Conservation (phyloP, 257 asterid genomes). For the Coffea eugenioides region DNA sequence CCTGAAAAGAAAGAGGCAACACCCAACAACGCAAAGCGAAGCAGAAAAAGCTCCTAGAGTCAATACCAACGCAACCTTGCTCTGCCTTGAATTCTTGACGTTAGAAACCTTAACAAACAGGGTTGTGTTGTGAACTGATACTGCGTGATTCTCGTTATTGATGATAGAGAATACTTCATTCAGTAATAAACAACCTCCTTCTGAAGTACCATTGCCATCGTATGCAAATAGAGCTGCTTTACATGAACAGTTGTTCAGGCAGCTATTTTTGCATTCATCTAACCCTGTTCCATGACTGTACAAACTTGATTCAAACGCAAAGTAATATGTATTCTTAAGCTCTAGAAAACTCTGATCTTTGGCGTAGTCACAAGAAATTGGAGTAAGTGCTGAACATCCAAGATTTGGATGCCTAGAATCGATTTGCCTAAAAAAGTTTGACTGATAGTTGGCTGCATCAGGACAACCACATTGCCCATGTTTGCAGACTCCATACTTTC, state of each 20-base stretch:
- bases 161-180: conserved; percentile 18
- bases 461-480: conserved; percentile 27
- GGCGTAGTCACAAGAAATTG: conserved; percentile 5
- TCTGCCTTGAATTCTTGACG: not conserved
- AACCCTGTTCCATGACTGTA: not conserved
- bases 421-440: not conserved
- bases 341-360: conserved; percentile 12
- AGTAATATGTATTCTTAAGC: conserved; percentile 15
- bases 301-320: not conserved
- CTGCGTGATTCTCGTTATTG: not conserved
- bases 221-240: conserved; percentile 18
- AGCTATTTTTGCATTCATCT: conserved; percentile 14
- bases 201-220: not conserved
- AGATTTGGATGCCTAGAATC: not conserved
- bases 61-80: not conserved
- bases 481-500: conserved; percentile 34
- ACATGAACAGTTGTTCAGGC: conserved; percentile 24
- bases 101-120: not conserved
- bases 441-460: not conserved
- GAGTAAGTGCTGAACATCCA: conserved; percentile 9
- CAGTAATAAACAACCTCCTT: conserved; percentile 9
- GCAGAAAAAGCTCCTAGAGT: not conserved
- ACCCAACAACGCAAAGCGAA: not conserved
- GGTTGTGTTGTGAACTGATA: not conserved
- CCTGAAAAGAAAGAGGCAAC: not conserved